phyloP scores from a whole-genome alignment of 805 yeast species.

The Saccharomycopsis schoenii region DNA sequence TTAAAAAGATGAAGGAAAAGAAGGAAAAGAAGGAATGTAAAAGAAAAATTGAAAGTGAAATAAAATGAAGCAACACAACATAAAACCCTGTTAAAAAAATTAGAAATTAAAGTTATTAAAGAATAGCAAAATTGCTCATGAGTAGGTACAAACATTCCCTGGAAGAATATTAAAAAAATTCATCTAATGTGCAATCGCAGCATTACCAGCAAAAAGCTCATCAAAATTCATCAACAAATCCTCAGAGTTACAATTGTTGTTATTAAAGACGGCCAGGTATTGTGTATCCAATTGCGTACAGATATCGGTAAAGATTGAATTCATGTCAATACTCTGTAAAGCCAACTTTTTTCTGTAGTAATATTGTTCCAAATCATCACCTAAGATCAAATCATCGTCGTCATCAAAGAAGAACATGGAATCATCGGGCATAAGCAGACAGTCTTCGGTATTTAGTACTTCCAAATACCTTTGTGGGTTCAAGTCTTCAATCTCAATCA shows the following conservation, averaged over 20 bases:
- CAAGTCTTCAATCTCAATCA: background rate
- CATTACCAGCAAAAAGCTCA: background rate
- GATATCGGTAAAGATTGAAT: background rate
- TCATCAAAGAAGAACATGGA: background rate
- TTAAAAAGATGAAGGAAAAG: too few species aligned
- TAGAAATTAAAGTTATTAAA: background rate
- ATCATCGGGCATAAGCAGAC: background rate
- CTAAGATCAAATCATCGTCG: conserved; percentile 5
- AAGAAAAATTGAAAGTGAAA: too few species aligned
- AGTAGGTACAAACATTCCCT: background rate
- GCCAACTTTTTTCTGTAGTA: conserved; percentile 7
- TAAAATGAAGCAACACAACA: too few species aligned
- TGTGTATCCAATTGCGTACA: background rate
- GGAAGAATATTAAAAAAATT: background rate
- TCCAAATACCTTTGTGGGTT: background rate
- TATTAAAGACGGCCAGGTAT: background rate
- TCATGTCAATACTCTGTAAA: background rate
- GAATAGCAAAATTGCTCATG: background rate
- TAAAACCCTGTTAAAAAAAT: too few species aligned
- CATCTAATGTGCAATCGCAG: background rate
- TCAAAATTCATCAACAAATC: background rate
- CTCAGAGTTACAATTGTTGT: background rate
- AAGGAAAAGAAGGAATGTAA: too few species aligned
- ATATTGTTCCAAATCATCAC: conserved; percentile 18
- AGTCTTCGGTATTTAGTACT: background rate